Conservation (phyloP, 495 filamentous ascomycete species). For the Neurospora sp. region DNA sequence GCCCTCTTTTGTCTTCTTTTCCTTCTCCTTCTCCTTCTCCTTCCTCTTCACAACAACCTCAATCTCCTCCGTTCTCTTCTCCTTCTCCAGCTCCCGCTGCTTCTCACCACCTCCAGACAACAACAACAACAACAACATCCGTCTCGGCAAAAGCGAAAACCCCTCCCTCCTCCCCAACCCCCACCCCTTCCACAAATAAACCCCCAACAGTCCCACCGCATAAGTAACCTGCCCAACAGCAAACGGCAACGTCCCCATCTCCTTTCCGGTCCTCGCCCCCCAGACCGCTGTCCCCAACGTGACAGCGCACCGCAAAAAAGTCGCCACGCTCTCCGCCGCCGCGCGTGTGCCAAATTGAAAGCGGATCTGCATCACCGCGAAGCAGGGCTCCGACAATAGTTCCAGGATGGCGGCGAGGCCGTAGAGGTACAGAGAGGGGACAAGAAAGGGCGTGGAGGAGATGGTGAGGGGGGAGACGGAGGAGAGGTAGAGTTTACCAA, state of each 20-base stretch:
- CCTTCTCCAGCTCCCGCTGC: background rate
- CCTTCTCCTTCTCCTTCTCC: too few species aligned
- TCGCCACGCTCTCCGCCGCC: slow-evolving; percentile 66
- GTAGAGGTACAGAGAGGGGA: slow-evolving; percentile 54
- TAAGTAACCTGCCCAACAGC: slow-evolving; percentile 80
- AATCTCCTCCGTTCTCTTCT: background rate
- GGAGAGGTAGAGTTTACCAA: slow-evolving; percentile 57
- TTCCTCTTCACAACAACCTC: background rate
- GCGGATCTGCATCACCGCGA: slow-evolving; percentile 70
- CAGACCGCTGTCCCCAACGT: slow-evolving; percentile 58
- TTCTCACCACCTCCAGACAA: slow-evolving; percentile 4
- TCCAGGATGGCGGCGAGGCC: slow-evolving; percentile 69
- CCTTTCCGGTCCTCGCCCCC: slow-evolving; percentile 25
- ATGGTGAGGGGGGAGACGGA: slow-evolving; percentile 45
- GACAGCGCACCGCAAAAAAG: slow-evolving; percentile 60
- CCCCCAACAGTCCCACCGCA: slow-evolving; percentile 50
- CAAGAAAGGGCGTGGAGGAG: slow-evolving; percentile 49
- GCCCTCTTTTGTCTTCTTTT: background rate
- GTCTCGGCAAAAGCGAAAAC: slow-evolving; percentile 46
- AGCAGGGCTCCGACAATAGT: slow-evolving; percentile 72
- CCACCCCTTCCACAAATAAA: slow-evolving; percentile 50
- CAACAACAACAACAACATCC: too few species aligned
- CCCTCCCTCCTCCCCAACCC: slow-evolving; percentile 30
- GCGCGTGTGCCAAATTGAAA: slow-evolving; percentile 73
- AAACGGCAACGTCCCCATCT: slow-evolving; percentile 75